Base-by-base conservation (phyloP, 192 early-diverging fungal species). In the Coemansia sp. region DNA sequence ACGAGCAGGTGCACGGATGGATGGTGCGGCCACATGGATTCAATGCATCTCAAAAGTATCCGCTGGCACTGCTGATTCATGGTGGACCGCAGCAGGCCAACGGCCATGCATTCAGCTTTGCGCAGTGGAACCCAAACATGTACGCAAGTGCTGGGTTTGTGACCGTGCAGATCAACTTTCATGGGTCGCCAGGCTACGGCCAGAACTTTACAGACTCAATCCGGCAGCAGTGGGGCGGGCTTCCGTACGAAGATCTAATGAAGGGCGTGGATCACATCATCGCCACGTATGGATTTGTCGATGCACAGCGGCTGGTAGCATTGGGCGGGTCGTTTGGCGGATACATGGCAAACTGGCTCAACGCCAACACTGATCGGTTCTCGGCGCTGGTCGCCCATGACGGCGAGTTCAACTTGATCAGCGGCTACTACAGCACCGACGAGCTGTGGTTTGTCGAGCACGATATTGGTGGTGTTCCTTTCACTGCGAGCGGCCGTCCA, bases 341-440 rank as follows among this genome's bases (percentile, higher is more conserved):
- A 11, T 92, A 86, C 64, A 90, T 92, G 91, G 84, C 86, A 50
- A 93, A 93, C 79, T 93, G 91, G 91, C 77, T 92, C 60, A 93
- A 93, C 66, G 88, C 86, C 39, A 86, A 93, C 66, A 90, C 86
- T 3, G 66, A 88, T 17, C 83, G 86, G 29, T 93, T 93, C 72
- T 69, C 72, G 35, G 77, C 74, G 27, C 70, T 91, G 24, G 90
- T 92, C 10, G 87, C 82, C 55, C 92, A 93, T 57, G 90, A 91
- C 66, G 91, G 92, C 55, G 80, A 89, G 57, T 92, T 93, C 67
- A 75, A 79, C 47, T 80, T 85, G 21, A 62, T 83, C 43, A 73
- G 78, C 45, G 72, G 81, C 11, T 93, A 85, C 71, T 93, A 89
- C 64, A 63, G 82, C 21, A 91, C 90, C 5, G 91, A 93, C 52